Evolutionary conservation across 768 basidiomycete species (phyloP), one percentile per base, ranked within the genome.

Genomic region (Imleria badia): DNA sequence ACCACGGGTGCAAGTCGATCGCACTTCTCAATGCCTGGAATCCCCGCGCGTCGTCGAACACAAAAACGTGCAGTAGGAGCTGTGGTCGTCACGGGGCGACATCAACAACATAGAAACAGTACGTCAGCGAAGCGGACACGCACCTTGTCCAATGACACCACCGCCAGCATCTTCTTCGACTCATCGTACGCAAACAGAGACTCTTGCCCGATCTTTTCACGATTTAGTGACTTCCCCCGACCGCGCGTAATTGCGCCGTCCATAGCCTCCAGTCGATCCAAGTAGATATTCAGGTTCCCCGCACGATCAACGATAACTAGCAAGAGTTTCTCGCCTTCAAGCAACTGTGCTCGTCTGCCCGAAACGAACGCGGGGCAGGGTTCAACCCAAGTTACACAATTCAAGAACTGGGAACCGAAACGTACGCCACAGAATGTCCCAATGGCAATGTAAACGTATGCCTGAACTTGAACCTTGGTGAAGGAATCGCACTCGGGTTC

Each of bases 101-200:
- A 23, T 26, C 3, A 0, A 38, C 11, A 45, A 19, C 5, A 23
- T 3, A 12, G 39, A 46, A 0, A 6, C 4, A 3, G 26, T 26
- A 26, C 26, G 6, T 26, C 3, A 26, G n/a, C n/a, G n/a, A n/a
- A n/a, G 26, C 26, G 3, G 6, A 26, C 26, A 42, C 51, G 3
- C 20, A 76, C 81, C 71, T 77, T 81, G 6, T 68, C 69, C 0
- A 72, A 62, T 7, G 75, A 69, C 50, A 81, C 77, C 0, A 84
- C 53, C 0, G 76, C 75, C 20, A 85, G 59, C 65, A 79, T 74
- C 3, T 78, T 75, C 55, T 75, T 80, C 11, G 70, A 64, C 59
- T 85, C 82, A 43, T 85, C 81, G 54, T 76, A 82, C 0, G 83
- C 73, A 4, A 84, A 48, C 10, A 79, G 19, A 43, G 74, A 71